Evolutionary conservation across 176 grass and related monocot species (phyloP).

Genomic region (Juncus inflexus): DNA sequence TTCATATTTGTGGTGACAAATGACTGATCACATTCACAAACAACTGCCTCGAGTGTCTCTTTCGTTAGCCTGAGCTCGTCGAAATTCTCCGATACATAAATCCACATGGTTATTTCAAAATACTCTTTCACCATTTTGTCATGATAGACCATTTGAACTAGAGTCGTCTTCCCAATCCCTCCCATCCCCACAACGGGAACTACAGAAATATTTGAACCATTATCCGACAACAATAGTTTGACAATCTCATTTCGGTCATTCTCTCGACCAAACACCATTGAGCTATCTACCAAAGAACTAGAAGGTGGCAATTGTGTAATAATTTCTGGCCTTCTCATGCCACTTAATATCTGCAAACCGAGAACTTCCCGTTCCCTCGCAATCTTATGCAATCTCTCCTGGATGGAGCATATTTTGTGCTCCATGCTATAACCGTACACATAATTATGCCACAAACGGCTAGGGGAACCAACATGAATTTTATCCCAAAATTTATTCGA

Average conservation of each 20-base stretch:
- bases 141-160: constrained; percentile 56
- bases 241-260: constrained; percentile 50
- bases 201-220: constrained; percentile 45
- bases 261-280: constrained; percentile 58
- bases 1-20: constrained; percentile 54
- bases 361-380: constrained; percentile 50
- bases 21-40: constrained; percentile 47
- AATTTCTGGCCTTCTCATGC: constrained; percentile 35
- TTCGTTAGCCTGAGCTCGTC: constrained; percentile 54
- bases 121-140: constrained; percentile 48
- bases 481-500: constrained; percentile 15
- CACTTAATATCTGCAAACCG: constrained; percentile 45
- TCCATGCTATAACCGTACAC: constrained; percentile 38
- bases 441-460: constrained; percentile 29
- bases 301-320: constrained; percentile 31
- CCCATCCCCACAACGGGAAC: constrained; percentile 62
- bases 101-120: constrained; percentile 53
- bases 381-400: constrained; percentile 48
- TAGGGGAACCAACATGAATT: constrained; percentile 35
- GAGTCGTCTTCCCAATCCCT: constrained; percentile 64
- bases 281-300: constrained; percentile 58
- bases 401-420: constrained; percentile 40
- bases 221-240: constrained; percentile 43
- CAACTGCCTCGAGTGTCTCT: constrained; percentile 55
- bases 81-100: constrained; percentile 58